Base-by-base conservation (phyloP, 768 basidiomycete genomes). In the Epithele typhae region DNA sequence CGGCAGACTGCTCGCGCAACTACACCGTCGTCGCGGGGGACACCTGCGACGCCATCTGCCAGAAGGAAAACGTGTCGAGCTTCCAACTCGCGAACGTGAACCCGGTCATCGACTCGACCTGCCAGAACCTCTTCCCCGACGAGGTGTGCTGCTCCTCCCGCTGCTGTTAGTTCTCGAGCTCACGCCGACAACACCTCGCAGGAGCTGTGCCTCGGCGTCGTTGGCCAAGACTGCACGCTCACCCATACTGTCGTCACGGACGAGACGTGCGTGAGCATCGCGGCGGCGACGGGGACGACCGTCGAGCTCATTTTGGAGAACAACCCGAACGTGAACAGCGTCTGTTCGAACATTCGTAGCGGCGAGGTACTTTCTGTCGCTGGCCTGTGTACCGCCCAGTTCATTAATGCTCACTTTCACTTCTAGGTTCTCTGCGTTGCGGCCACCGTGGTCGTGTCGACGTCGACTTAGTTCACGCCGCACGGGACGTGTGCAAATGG, bases 261-360 rank as follows among this genome's bases (percentile, higher is more conserved):
- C 18, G 75, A 86, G 56, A 72, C 64, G 23, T 87, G 86, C 64
- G 54, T 43, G 2, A 38, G 37, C 24, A 73, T 86, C 44, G 62
- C 72, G 3, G 38, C 46, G 0, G 59, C 48, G 18, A 70, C 72
- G 43, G 67, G 64, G 21, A 75, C 82, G 45, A 57, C 71, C 39
- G 49, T 68, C 51, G 67, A 52, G 24, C 74, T 73, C n/a, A 64
- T 88, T 17, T 59, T 70, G 49, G 56, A 68, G 24, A 85, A 87
- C 69, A 87, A 87, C 67, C 83, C 79, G 2, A 81, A 86, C 56
- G 60, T 87, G 46, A 66, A 79, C 61, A 45, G 53, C 9, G 56
- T 32, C 9, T 82, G 81, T 64, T 60, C 60, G 27, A 82, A 82
- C 65, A 70, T 85, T 40, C 78, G 77, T 62, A 59, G 73, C 43